Conservation (phyloP, 75 land plant species). For the Selaginella moellendorffii region DNA sequence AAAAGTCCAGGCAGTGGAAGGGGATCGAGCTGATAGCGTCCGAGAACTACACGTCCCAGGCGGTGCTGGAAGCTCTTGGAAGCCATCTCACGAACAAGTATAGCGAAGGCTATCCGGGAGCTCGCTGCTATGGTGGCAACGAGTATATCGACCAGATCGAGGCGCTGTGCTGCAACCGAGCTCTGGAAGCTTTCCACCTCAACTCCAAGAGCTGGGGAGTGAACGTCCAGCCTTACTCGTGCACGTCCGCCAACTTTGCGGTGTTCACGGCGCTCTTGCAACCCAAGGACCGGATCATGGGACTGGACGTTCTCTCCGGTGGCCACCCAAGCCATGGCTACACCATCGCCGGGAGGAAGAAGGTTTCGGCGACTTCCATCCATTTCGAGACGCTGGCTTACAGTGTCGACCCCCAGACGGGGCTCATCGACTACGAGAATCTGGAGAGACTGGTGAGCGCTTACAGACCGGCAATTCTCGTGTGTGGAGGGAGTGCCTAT, state of each 20-base stretch:
- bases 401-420: slow-evolving; percentile 2
- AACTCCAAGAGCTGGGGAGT: not conserved
- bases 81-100: slow-evolving; percentile 93
- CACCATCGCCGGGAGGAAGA: not conserved
- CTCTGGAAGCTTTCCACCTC: not conserved
- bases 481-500: slow-evolving; percentile 7
- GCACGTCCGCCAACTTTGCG: slow-evolving; percentile 6
- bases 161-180: not conserved
- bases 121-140: slow-evolving; percentile 31
- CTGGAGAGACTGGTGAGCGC: not conserved
- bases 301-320: slow-evolving; percentile 1
- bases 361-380: slow-evolving; percentile 9
- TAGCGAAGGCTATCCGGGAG: slow-evolving; percentile 85
- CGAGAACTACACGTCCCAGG: slow-evolving; percentile 83
- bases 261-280: not conserved
- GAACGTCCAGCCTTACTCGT: slow-evolving; percentile 8
- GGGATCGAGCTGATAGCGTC: slow-evolving; percentile 90
- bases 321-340: slow-evolving; percentile 2
- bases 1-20: slow-evolving; percentile 50
- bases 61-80: slow-evolving; percentile 89
- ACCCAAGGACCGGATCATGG: slow-evolving; percentile 3
- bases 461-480: not conserved
- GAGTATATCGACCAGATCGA: slow-evolving; percentile 7
- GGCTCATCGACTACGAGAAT: slow-evolving; percentile 3
- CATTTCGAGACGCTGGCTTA: slow-evolving; percentile 1